Percentiles rank a stretch among this genome's conserved stretches.
Evolutionary conservation across 139 green algal species (phyloP).

Genomic region (Tetraselmis chui): DNA sequence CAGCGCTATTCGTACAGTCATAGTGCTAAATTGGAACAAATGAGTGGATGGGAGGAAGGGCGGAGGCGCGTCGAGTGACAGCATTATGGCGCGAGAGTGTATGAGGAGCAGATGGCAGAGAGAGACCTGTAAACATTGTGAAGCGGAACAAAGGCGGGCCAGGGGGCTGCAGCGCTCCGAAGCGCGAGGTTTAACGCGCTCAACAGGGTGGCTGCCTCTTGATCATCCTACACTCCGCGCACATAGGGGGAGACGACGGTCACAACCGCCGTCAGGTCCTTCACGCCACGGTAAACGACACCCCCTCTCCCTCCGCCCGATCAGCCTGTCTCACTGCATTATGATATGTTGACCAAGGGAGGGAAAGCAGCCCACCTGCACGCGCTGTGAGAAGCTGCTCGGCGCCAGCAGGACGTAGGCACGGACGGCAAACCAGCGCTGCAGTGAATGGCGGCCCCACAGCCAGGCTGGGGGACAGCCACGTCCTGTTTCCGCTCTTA

Average conservation of each 20-base stretch:
- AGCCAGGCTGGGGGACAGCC: not conserved
- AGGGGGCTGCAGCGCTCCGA: slow-evolving; percentile 21
- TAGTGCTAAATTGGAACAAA: too few relatives aligned
- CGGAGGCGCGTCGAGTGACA: too few relatives aligned
- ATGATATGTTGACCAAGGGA: not conserved
- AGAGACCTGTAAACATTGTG: slow-evolving; percentile 28
- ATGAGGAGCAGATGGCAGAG: not conserved
- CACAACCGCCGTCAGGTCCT: not conserved
- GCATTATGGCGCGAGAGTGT: too few relatives aligned
- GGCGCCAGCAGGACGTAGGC: slow-evolving; percentile 58
- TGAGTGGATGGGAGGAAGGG: not conserved
- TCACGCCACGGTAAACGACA: not conserved
- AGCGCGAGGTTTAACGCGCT: slow-evolving; percentile 44
- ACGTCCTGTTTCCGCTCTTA: too few relatives aligned
- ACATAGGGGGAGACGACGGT: not conserved
- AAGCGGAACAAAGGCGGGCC: slow-evolving; percentile 64
- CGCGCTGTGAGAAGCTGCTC: slow-evolving; percentile 50
- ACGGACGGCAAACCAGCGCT: slow-evolving; percentile 64
- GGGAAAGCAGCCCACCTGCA: slow-evolving; percentile 41
- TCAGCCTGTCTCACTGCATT: too few relatives aligned
- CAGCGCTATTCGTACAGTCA: too few relatives aligned
- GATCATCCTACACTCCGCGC: not conserved
- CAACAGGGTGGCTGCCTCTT: slow-evolving; percentile 56
- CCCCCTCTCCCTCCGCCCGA: too few relatives aligned
- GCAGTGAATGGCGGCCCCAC: slow-evolving; percentile 43